A percentile compares a stretch with the other conserved stretches of the same genome.
These are phyloP conservation scores for Arthrinium phaeospermum DNA, from an alignment of 2,329 filamentous ascomycete genomes.

Conservation along the genomic window DNA sequence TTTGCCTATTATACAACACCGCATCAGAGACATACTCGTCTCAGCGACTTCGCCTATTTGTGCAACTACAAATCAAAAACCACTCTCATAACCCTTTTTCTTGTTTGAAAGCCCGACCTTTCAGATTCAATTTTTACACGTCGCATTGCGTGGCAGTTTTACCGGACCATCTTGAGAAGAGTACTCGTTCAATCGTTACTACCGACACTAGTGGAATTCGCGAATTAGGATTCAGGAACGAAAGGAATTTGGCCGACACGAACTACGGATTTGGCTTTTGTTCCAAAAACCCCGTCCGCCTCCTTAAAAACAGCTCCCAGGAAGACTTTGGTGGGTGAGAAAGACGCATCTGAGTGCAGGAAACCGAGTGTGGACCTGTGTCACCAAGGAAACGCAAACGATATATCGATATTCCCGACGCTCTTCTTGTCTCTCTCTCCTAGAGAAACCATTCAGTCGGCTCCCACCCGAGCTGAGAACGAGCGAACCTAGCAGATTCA, in stretches of 20 bases:
- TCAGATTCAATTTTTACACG: constrained; percentile 1
- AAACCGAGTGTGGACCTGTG: constrained; percentile 1
- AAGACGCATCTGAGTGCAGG: neutral
- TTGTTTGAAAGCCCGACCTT: neutral
- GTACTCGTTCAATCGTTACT: neutral
- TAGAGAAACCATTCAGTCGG: neutral
- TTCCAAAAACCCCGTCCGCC: neutral
- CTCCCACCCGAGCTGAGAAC: constrained; percentile 1
- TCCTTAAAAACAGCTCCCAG: neutral
- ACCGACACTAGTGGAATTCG: constrained; percentile 1
- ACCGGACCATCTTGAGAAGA: constrained; percentile 3
- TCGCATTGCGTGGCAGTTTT: neutral
- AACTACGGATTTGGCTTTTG: neutral
- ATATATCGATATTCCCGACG: constrained; percentile 4
- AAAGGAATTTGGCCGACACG: constrained; percentile 8
- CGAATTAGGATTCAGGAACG: neutral
- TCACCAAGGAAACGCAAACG: neutral
- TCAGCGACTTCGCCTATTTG: constrained; percentile 30
- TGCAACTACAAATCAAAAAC: constrained; percentile 16
- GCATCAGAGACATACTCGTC: constrained; percentile 30
- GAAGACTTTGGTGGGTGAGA: neutral
- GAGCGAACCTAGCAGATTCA: constrained; percentile 4
- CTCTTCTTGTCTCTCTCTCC: neutral
- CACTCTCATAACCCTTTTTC: neutral
- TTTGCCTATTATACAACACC: constrained; percentile 29